phyloP scores from a whole-genome alignment of 2,329 filamentous ascomycete genomes.

The Pezicula rhizophila region DNA sequence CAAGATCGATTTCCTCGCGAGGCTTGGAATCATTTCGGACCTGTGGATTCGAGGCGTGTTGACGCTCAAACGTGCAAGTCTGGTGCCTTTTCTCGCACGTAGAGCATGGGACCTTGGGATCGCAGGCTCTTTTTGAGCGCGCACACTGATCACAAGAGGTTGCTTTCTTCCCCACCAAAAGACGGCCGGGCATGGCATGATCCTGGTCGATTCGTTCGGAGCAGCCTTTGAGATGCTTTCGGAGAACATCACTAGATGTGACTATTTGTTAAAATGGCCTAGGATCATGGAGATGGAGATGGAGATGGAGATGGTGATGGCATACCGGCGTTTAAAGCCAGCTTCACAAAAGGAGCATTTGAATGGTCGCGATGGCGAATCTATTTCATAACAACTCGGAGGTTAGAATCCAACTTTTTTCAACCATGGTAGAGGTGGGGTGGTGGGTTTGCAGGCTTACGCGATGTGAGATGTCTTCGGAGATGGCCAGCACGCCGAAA shows the following conservation, averaged over 20 bases:
- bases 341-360: neutral
- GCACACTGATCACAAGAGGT: slow-evolving; percentile 8
- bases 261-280: neutral
- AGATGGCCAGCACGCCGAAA: too few species aligned
- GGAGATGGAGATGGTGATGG: neutral
- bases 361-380: neutral
- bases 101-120: slow-evolving; percentile 6
- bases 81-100: neutral
- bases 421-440: too few species aligned
- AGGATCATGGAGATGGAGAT: neutral
- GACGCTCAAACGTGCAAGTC: slow-evolving; percentile 2
- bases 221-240: slow-evolving; percentile 3
- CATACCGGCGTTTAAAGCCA: neutral
- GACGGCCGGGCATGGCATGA: slow-evolving; percentile 1
- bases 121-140: slow-evolving; percentile 6
- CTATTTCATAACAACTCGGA: too few species aligned
- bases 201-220: neutral
- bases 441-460: too few species aligned
- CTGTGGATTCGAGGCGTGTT: too few species aligned
- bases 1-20: neutral
- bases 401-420: too few species aligned
- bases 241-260: slow-evolving; percentile 3
- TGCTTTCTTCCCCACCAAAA: slow-evolving; percentile 5
- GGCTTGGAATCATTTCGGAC: neutral
- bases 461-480: too few species aligned